Base-by-base conservation (phyloP, 208 protist species). In the Endotrypanum monterogeii region DNA sequence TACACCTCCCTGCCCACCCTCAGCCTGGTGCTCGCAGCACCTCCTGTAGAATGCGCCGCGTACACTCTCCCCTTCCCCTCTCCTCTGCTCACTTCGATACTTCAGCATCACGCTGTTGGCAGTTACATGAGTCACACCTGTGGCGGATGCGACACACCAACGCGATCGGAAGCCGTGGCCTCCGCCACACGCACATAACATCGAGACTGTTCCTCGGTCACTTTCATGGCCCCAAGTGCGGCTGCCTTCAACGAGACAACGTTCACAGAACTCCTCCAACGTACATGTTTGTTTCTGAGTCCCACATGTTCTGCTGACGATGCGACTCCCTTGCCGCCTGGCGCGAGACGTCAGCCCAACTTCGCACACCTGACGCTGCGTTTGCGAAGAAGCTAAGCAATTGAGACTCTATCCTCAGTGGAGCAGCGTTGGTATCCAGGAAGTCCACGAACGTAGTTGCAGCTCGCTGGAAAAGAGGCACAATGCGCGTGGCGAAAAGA, bases 271-370 rank as follows among this genome's bases (percentile, higher is more conserved):
- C 78, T 14, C 84, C 83, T 2, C 90, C 90, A 70, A 79, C 72
- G 80, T 95, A 95, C 35, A 95, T 73, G 65, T 82, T 71, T 0
- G 83, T 89, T 20, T 79, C 62, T 12, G 57, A 20, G 37, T 93
- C 89, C 91, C 91, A 95, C 50, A 77, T 74, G 62, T 94, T 83
- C 46, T 89, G 83, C 3, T 76, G 50, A 54, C 39, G 41, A 28
- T 74, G 54, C 1, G 60, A 28, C 32, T 35, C 32, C 6, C 41
- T 28, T 50, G 80, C 28, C 35, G 70, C 57, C 23, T 46, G 46
- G 3, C 58, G 35, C 28, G 60, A 35, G 14, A 84, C 74, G 11
- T 77, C 70, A 0, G 48, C 51, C 74, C 80, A 84, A 2, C 61
- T 62, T 11, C 11, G 65, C 52, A 61, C 80, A 35, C 14, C 32